Evolutionary conservation across 139 green algal species (phyloP).

Genomic region (Closterium sp.): DNA sequence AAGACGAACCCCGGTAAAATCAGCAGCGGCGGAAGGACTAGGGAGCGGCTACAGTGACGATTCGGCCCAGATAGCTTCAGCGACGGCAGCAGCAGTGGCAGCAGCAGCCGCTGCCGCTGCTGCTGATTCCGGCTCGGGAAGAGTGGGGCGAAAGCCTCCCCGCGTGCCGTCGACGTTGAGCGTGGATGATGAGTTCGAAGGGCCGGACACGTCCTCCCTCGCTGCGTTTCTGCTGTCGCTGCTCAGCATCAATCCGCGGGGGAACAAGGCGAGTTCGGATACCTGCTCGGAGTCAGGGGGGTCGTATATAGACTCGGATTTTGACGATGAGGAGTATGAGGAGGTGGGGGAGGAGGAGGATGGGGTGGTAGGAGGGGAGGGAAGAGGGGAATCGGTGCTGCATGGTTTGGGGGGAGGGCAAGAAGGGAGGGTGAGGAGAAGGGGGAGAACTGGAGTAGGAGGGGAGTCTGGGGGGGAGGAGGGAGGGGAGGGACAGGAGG

Average conservation of each 20-base stretch:
- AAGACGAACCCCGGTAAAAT: neutral
- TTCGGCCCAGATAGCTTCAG: neutral
- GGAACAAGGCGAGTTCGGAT: conserved; percentile 1
- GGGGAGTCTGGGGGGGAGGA: neutral
- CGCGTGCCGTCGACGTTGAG: neutral
- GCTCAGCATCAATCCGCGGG: neutral
- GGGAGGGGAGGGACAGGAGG: neutral
- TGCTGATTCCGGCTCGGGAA: neutral
- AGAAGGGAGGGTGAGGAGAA: conserved; percentile 1
- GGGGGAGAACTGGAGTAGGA: neutral
- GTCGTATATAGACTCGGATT: neutral
- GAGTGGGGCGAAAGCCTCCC: neutral
- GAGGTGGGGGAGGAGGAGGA: conserved; percentile 3
- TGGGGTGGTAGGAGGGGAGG: neutral
- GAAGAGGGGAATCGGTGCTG: neutral
- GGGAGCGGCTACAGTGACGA: neutral
- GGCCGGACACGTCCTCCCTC: conserved; percentile 31
- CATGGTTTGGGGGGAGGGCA: conserved; percentile 1
- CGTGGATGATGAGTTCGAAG: conserved; percentile 29
- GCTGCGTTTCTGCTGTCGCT: conserved; percentile 34
- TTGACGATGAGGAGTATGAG: neutral
- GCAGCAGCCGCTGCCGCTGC: neutral
- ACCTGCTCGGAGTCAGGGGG: neutral
- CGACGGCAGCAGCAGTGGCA: neutral
- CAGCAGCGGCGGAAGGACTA: neutral